phyloP scores from a whole-genome alignment of 192 early-diverging fungal genomes.

The Coemansia sp. region DNA sequence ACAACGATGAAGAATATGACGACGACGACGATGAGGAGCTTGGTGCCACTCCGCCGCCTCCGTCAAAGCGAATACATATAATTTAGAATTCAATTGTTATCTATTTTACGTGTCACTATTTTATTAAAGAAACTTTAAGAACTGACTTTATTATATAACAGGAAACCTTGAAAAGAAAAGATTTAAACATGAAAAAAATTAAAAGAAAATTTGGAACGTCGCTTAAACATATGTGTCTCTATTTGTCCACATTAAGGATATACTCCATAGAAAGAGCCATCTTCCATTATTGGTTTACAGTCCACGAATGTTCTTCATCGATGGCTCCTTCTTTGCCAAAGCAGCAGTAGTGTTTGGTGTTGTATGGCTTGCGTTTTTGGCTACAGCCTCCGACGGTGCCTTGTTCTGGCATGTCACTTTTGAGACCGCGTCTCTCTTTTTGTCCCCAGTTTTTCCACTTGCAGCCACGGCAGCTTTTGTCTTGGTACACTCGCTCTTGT shows the following conservation, averaged over 20 bases:
- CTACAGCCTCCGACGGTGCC: too few relatives aligned
- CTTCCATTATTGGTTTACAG: too few relatives aligned
- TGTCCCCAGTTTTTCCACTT: too few relatives aligned
- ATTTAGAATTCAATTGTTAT: background rate
- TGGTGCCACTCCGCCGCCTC: conserved; percentile 43
- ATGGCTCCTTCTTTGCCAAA: conserved; percentile 15
- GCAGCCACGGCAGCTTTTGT: too few relatives aligned
- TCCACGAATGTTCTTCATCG: conserved; percentile 35
- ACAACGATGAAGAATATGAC: background rate
- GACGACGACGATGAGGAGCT: conserved; percentile 36
- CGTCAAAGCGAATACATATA: conserved; percentile 38
- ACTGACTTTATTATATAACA: background rate
- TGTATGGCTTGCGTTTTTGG: background rate
- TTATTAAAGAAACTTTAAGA: background rate
- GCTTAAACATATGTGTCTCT: too few relatives aligned
- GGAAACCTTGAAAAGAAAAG: background rate
- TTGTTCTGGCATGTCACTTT: too few relatives aligned
- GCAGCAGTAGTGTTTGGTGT: background rate
- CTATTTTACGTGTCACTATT: background rate
- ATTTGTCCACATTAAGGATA: too few relatives aligned
- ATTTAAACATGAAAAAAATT: background rate
- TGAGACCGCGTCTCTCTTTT: too few relatives aligned
- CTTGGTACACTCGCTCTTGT: too few relatives aligned
- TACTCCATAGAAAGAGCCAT: too few relatives aligned
- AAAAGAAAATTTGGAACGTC: background rate